Evolutionary conservation across 306 rosid genomes (phyloP), one percentile per base, ranked within the genome.

Genomic region (Gynostemma pentaphyllum): DNA sequence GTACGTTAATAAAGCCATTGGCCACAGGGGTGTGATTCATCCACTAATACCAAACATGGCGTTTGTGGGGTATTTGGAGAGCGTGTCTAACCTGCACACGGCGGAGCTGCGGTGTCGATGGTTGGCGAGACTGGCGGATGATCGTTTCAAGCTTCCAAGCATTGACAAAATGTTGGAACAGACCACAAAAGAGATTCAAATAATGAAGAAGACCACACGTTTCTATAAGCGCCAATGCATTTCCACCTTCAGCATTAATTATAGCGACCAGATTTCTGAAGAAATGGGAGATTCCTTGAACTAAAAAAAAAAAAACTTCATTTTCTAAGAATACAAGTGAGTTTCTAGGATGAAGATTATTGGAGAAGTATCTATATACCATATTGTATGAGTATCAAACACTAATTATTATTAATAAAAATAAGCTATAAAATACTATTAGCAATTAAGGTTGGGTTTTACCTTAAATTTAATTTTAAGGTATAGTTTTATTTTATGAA

Each of bases 171-270:
- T 85, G 87, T 74, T 80, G 14, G 60, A 60, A 7, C 83, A 82
- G 24, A 49, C 60, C 2, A 8, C 42, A 5, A 6, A 54, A 64
- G 87, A 85, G 70, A 28, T 66, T 0, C 48, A 67, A 44, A 72
- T 73, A 13, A 85, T 85, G 91, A 85, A 75, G 75, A 77, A 63
- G 68, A 66, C 75, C 2, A 79, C 85, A 1, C 50, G 83, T 34
- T 85, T 82, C 39, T 82, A 82, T 62, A 75, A 75, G 73, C 68
- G 81, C 32, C 84, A 75, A 27, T 85, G 82, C 72, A 78, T 82
- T 72, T 85, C 88, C 29, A 85, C 88, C 5, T 82, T 79, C 71
- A 85, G 88, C 40, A 79, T 85, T 68, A 78, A 82, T 65, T 85
- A 82, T 64, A 80, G 70, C 5, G 86, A 80, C 61, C 84, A 71